Evolutionary conservation across 2,329 filamentous ascomycete species (phyloP), one percentile per base, ranked within the genome.

Genomic region (Lasiodiplodia hormozganensis): DNA sequence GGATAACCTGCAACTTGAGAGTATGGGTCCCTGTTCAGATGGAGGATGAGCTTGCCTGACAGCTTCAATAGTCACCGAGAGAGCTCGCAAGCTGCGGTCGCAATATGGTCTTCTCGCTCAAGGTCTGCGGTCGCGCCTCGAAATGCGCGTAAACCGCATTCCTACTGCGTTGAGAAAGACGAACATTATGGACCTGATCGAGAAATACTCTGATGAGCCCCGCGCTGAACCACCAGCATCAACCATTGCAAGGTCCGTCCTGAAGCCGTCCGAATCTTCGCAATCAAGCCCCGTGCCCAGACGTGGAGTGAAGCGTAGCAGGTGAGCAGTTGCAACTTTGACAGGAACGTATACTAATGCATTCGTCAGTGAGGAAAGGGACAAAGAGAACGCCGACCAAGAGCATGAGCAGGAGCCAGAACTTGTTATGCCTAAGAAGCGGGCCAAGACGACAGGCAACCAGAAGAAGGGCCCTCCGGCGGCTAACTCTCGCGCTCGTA

Each of bases 71-170:
- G 94, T 97, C 72, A 94, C 92, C 21, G 92, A 96, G 81, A 89
- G 94, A 77, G 92, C 93, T 70, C 89, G 95, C 73, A 94, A 95
- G 79, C 85, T 98, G 70, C 89, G 94, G 74, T 91, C 94, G 7
- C 94, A 97, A 78, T 97, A 96, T 82, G 90, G 91, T 69, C 86
- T 96, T 11, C 94, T 97, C 80, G 92, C 94, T 25, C 92, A 95
- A 78, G 92, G 92, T 71, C 86, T 98, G 49, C 88, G 92, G 70
- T 90, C 93, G 70, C 90, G 95, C 70, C 90, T 99, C 65, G 94
- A 97, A 80, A 92, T 97, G 82, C 92, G 96, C 81, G 87, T 98
- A 78, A 97, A 97, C 77, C 90, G 96, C 66, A 96, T 98, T 65
- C 96, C 96, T 8, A 87, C 89, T 73, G 86, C 90, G 18, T 82